Percentiles rank a stretch among this genome's conserved stretches.
phyloP scores from a whole-genome alignment of 208 protist species.

The Crithidia expoeki region DNA sequence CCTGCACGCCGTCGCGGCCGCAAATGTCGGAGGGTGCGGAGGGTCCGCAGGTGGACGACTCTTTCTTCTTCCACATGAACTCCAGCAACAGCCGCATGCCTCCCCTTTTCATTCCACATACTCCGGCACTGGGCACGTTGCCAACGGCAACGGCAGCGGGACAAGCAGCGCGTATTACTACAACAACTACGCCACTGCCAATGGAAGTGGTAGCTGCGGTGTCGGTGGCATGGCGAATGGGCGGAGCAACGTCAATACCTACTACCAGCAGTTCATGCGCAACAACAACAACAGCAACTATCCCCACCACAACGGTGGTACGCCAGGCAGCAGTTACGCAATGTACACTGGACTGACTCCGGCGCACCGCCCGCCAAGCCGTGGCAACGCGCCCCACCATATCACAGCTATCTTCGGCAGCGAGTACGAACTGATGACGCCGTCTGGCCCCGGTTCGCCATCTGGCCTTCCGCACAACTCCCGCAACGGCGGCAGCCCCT shows the following conservation, averaged over 20 bases:
- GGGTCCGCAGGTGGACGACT: constrained; percentile 36
- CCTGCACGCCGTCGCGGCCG: constrained; percentile 42
- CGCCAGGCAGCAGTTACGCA: too few species aligned
- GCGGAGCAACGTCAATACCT: constrained; percentile 16
- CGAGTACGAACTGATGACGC: constrained; percentile 36
- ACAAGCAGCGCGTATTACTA: background rate
- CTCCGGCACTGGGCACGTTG: constrained; percentile 16
- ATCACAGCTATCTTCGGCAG: constrained; percentile 31
- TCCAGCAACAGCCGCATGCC: constrained; percentile 36
- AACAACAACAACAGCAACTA: too few species aligned
- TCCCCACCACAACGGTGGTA: too few species aligned
- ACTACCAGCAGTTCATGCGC: constrained; percentile 33
- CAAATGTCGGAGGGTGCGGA: constrained; percentile 30
- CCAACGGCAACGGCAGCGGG: constrained; percentile 2
- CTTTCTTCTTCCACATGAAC: constrained; percentile 38
- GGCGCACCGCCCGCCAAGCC: constrained; percentile 27
- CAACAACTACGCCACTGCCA: background rate
- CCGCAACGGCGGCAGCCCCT: constrained; percentile 30
- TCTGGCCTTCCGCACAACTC: constrained; percentile 30
- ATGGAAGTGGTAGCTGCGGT: too few species aligned
- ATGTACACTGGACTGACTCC: constrained; percentile 26
- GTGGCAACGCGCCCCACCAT: constrained; percentile 29
- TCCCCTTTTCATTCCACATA: constrained; percentile 29
- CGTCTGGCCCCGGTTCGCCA: constrained; percentile 26
- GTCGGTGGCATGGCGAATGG: too few species aligned